Conservation (phyloP, 108 stramenopile genomes). For the Cyclotella cryptica region DNA sequence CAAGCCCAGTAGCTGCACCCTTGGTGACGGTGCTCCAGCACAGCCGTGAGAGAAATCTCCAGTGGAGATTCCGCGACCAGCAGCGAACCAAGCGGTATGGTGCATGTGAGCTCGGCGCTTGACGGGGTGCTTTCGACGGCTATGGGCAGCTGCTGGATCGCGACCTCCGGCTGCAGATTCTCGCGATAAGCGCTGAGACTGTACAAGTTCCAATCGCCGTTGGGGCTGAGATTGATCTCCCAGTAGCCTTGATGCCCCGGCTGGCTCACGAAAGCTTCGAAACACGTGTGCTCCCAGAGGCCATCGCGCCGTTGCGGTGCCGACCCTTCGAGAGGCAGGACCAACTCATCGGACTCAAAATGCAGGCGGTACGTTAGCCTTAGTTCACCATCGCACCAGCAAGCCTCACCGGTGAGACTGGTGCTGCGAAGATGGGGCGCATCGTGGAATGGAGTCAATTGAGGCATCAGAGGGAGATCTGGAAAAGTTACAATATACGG, state of each 20-base stretch:
- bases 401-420: neutral
- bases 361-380: neutral
- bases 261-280: conserved; percentile 17
- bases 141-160: neutral
- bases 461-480: neutral
- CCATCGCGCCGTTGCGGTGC: neutral
- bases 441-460: neutral
- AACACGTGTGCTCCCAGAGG: conserved; percentile 17
- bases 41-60: conserved; percentile 15
- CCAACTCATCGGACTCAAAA: neutral
- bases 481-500: too few species aligned
- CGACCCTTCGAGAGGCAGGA: neutral
- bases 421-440: neutral
- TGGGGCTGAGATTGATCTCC: conserved; percentile 13
- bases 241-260: neutral
- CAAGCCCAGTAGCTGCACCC: conserved; percentile 19
- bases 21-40: neutral
- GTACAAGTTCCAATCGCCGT: conserved; percentile 1
- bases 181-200: neutral
- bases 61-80: neutral
- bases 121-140: neutral
- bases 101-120: neutral
- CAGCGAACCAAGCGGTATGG: neutral
- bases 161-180: conserved; percentile 3
- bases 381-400: neutral